These are phyloP conservation scores for Linum lewisii DNA, from an alignment of 345 rosid species.

Conservation along the genomic window DNA sequence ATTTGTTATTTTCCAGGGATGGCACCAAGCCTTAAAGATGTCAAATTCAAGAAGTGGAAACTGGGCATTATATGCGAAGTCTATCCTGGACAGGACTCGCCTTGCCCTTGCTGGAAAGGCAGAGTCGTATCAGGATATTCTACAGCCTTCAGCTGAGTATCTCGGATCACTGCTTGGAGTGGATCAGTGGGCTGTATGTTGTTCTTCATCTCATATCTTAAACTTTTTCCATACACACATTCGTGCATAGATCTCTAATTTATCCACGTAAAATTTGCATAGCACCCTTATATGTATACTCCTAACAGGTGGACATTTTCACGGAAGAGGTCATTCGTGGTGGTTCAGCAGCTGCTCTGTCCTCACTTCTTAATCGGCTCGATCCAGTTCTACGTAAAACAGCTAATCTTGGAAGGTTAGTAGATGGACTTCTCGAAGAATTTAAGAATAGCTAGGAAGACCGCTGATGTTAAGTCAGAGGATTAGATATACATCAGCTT, in stretches of 20 bases:
- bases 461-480: background rate
- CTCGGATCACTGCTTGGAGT: conserved; percentile 87
- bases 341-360: conserved; percentile 92
- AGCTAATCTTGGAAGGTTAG: conserved; percentile 94
- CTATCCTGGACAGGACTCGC: conserved; percentile 91
- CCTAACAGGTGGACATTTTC: conserved; percentile 66
- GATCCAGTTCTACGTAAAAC: conserved; percentile 94
- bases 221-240: conserved; percentile 1
- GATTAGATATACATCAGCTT: background rate
- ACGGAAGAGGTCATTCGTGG: conserved; percentile 96
- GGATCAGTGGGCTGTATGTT: conserved; percentile 79
- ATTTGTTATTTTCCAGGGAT: conserved; percentile 49
- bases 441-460: background rate
- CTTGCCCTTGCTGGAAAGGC: conserved; percentile 81
- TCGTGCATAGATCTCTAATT: too few species aligned
- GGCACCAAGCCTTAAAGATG: conserved; percentile 64
- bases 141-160: conserved; percentile 95
- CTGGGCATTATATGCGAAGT: conserved; percentile 94
- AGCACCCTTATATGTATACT: background rate
- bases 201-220: conserved; percentile 7
- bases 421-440: conserved; percentile 5
- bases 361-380: conserved; percentile 76
- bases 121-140: conserved; percentile 68
- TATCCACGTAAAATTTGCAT: background rate
- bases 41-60: conserved; percentile 41